A percentile compares a stretch with the other conserved stretches of the same genome.
These are phyloP conservation scores for Halenospora varia DNA, from an alignment of 495 filamentous ascomycete species.

Conservation along the genomic window DNA sequence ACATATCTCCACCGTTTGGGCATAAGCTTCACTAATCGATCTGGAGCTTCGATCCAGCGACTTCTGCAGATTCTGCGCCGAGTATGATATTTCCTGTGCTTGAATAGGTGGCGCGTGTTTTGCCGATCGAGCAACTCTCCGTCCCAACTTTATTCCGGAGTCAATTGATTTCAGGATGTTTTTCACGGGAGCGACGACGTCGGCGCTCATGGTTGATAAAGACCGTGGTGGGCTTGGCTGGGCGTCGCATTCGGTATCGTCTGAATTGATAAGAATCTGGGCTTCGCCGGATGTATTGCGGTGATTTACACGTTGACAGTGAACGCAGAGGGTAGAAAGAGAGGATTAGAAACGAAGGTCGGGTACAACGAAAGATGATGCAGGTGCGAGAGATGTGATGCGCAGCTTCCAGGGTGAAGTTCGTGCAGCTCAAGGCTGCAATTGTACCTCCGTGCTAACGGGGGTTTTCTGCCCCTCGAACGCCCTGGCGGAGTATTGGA, in stretches of 20 bases:
- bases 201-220: constrained; percentile 7
- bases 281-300: background rate
- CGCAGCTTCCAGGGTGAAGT: background rate
- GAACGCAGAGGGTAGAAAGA: background rate
- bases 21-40: constrained; percentile 17
- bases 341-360: background rate
- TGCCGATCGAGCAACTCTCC: constrained; percentile 11
- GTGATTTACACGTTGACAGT: background rate
- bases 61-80: constrained; percentile 12
- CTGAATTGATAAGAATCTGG: background rate
- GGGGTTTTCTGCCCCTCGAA: background rate
- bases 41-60: constrained; percentile 7
- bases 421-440: background rate
- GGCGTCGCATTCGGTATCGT: background rate
- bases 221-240: background rate
- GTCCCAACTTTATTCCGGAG: constrained; percentile 17
- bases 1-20: constrained; percentile 8
- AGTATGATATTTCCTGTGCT: constrained; percentile 18
- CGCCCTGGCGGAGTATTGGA: background rate
- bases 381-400: background rate
- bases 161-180: constrained; percentile 18
- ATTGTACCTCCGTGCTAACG: background rate
- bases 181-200: constrained; percentile 21
- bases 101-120: constrained; percentile 8
- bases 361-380: background rate